These are phyloP conservation scores for Suhomyces taliae DNA, from an alignment of 1,139 yeast species.

Conservation along the genomic window DNA sequence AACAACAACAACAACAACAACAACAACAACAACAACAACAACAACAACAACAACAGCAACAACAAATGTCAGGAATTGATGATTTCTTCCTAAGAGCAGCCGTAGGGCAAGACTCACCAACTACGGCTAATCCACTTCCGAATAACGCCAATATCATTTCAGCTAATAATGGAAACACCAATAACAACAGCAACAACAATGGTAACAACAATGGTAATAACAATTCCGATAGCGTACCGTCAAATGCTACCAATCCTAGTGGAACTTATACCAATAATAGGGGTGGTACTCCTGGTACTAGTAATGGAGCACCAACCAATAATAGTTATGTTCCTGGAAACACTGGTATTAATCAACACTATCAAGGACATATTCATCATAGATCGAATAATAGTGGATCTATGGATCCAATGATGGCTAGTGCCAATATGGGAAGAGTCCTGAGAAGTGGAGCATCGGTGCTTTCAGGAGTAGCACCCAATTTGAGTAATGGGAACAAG, in stretches of 20 bases:
- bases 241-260: neutral
- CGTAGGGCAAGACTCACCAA: slow-evolving; percentile 7
- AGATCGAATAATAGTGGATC: slow-evolving; percentile 1
- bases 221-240: neutral
- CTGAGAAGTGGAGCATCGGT: slow-evolving; percentile 5
- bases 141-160: neutral
- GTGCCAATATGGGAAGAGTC: slow-evolving; percentile 1
- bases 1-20: slow-evolving; percentile 7
- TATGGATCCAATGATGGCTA: slow-evolving; percentile 9
- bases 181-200: neutral
- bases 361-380: slow-evolving; percentile 3
- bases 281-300: neutral
- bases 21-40: too few relatives aligned
- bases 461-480: slow-evolving; percentile 3
- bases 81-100: slow-evolving; percentile 32
- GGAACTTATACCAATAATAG: neutral
- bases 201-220: neutral
- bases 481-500: slow-evolving; percentile 8
- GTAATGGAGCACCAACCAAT: neutral
- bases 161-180: neutral
- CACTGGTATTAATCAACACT: slow-evolving; percentile 4
- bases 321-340: slow-evolving; percentile 2
- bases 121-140: neutral
- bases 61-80: slow-evolving; percentile 30
- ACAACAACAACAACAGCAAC: too few relatives aligned